phyloP scores from a whole-genome alignment of 192 early-diverging fungal species.

The Pecoramyces ruminantium region DNA sequence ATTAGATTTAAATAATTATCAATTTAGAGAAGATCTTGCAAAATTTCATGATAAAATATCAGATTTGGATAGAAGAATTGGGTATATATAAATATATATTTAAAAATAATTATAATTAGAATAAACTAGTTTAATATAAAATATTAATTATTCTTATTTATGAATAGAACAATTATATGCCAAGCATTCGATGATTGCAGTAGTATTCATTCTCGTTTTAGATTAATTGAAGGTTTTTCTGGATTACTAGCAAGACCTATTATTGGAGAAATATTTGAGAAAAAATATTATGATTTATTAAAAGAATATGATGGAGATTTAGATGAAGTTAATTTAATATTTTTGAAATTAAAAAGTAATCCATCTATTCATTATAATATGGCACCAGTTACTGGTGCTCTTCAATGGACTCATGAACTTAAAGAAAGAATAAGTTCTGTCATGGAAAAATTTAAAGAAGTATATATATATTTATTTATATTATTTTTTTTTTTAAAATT shows the following conservation, averaged over 20 bases:
- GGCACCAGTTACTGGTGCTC: constrained; percentile 44
- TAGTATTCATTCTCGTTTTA: constrained; percentile 33
- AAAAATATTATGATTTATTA: constrained; percentile 37
- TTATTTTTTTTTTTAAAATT: too few relatives aligned
- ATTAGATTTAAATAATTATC: constrained; percentile 19
- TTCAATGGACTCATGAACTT: constrained; percentile 39
- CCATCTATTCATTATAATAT: constrained; percentile 51
- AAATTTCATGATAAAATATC: constrained; percentile 34
- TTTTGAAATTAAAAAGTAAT: constrained; percentile 24
- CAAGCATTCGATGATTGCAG: constrained; percentile 47
- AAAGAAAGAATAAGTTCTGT: constrained; percentile 37
- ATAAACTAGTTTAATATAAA: too few relatives aligned
- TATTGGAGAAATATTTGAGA: constrained; percentile 39
- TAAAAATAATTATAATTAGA: not conserved
- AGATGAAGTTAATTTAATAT: constrained; percentile 30
- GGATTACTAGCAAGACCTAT: constrained; percentile 30
- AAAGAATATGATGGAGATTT: constrained; percentile 32
- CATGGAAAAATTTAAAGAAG: constrained; percentile 42
- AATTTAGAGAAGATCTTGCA: constrained; percentile 32
- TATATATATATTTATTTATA: constrained; percentile 6
- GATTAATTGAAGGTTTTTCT: constrained; percentile 40
- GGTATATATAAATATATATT: constrained; percentile 4
- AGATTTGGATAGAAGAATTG: constrained; percentile 40
- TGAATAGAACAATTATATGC: constrained; percentile 28
- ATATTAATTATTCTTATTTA: not conserved